Percentiles rank a stretch among this genome's conserved stretches.
Conservation (phyloP, 768 basidiomycete species). For the Scleroderma citrinum region DNA sequence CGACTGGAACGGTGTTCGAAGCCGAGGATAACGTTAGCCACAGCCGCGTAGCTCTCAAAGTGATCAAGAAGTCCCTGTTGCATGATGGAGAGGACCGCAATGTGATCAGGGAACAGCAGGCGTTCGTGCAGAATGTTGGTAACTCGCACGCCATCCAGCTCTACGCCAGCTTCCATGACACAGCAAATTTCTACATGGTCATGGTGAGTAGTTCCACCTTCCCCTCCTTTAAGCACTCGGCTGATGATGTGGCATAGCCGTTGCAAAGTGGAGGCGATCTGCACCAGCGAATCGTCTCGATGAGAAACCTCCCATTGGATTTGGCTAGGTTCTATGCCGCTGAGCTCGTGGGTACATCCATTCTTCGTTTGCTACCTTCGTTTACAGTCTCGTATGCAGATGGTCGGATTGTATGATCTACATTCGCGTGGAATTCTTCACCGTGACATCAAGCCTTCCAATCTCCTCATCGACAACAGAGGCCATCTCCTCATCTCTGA, state of each 20-base stretch:
- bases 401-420: conserved; percentile 34
- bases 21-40: conserved; percentile 3
- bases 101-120: conserved; percentile 2
- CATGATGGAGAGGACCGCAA: neutral
- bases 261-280: conserved; percentile 8
- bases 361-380: neutral
- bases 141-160: conserved; percentile 5
- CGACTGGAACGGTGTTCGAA: conserved; percentile 3
- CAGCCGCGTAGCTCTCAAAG: conserved; percentile 7
- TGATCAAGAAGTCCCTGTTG: conserved; percentile 1
- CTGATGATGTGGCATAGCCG: neutral
- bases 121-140: conserved; percentile 4
- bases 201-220: conserved; percentile 4
- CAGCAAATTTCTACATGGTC: conserved; percentile 6
- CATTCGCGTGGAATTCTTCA: conserved; percentile 62
- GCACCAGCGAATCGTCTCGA: neutral
- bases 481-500: conserved; percentile 54
- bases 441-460: conserved; percentile 64
- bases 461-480: conserved; percentile 47
- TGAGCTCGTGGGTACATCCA: conserved; percentile 3
- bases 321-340: conserved; percentile 5
- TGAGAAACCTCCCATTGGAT: neutral
- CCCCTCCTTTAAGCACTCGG: neutral
- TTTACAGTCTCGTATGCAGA: conserved; percentile 4
- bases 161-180: conserved; percentile 10